Base-by-base conservation (phyloP, 208 protist genomes). In the Chromosphaera perkinsii region DNA sequence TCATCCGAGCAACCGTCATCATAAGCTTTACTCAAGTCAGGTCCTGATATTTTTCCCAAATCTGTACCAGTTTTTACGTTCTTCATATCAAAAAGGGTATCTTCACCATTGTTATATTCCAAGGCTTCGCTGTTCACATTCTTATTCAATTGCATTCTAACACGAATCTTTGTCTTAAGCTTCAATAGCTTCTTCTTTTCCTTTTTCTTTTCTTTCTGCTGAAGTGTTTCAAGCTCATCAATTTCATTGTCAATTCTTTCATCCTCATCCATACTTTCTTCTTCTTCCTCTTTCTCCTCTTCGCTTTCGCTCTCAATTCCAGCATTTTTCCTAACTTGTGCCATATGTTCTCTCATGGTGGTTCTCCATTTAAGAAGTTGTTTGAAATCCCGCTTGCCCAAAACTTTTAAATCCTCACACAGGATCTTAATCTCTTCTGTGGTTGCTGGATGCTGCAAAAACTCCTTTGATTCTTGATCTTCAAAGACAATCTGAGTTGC, bases 321-420 rank as follows among this genome's bases (percentile, higher is more conserved):
- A n/a, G n/a, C n/a, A n/a, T n/a, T 1, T 26, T 29, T 45, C 26
- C 37, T 45, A 31, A 63, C 57, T 26, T 63, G 20, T 48, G 20
- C n/a, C 4, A 37, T 66, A 39, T 32, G 58, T 58, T 31, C 63
- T 39, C 36, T 43, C 61, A 54, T 66, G 14, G 5, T 22, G 5
- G 27, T 58, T 12, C 90, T 84, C 94, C 94, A 98, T 36, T 90
- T 90, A 36, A 97, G 77, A 51, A 98, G 75, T 2, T 77, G 80
- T 43, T 84, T 85, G 29, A 95, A 80, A 62, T 97, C 93, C 5
- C 72, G 83, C 78, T 94, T 91, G 56, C 91, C 88, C 17, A 97
- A 82, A 47, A 97, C 88, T 58, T 91, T 85, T 3, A 97, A 71
- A 75, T 97, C 94, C 1, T 78, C 79, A 65, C 83, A 91, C 45